Base-by-base conservation (phyloP, 768 basidiomycete species). In the Kondoa subrosea region DNA sequence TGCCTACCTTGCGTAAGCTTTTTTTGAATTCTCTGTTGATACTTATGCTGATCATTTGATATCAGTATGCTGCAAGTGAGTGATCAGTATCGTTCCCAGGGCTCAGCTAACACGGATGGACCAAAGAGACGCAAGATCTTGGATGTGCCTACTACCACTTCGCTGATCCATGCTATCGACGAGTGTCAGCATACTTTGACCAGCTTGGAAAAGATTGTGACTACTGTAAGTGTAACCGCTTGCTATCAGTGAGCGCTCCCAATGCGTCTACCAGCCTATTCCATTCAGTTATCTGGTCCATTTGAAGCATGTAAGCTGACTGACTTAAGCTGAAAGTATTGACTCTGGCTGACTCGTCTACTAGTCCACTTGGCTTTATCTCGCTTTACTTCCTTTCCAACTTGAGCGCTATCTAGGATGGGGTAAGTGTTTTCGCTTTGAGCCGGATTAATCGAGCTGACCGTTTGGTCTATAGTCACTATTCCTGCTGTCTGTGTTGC, bases 71-170 rank as follows among this genome's bases (percentile, higher is more conserved):
- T 63, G 30, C 61, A 63, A 33, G 3, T n/a, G n/a, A n/a, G n/a
- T n/a, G n/a, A n/a, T n/a, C n/a, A n/a, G n/a, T n/a, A n/a, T n/a
- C n/a, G n/a, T n/a, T n/a, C n/a, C n/a, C n/a, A n/a, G n/a, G n/a
- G n/a, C n/a, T n/a, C n/a, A n/a, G n/a, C n/a, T n/a, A n/a, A n/a
- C n/a, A n/a, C n/a, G n/a, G n/a, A n/a, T n/a, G n/a, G n/a, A n/a
- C n/a, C n/a, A n/a, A n/a, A n/a, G n/a, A n/a, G 30, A 8, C 61
- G 61, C 61, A 63, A 63, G 29, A 63, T 63, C 29, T 31, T 63
- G 29, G 61, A 63, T 63, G n/a, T 26, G 29, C 29, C 61, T 3
- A 63, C 61, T 17, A 63, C 61, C 30, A 8, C 16, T 8, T 33
- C 27, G n/a, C 61, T 63, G 15, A 31, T 63, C 29, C 27, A 31